Base-by-base conservation (phyloP, 108 stramenopile genomes). In the Epipyxis sp. region DNA sequence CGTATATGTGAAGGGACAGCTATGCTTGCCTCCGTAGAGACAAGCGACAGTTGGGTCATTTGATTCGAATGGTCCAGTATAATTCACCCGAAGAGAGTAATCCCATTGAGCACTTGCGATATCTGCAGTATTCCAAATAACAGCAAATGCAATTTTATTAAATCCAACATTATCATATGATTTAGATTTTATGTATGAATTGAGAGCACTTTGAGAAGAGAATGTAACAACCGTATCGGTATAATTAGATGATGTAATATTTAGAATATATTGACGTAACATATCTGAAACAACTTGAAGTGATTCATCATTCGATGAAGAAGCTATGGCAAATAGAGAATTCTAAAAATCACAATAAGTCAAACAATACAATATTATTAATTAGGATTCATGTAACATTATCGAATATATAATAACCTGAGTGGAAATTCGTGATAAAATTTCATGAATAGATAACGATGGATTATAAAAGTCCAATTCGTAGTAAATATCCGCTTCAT, bases 61-160 rank as follows among this genome's bases (percentile, higher is more conserved):
- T 44, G 32, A 25, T 27, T 79, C 78, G 1, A 80, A 54, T 32
- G 40, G 81, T 69, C 82, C 72, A 30, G 83, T 84, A 78, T 79
- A 85, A 81, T 85, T 85, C 0, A 80, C 69, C 2, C 85, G 81
- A 62, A 85, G 65, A 2, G 83, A 68, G 40, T 85, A 85, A 40
- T 85, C 85, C 82, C 82, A 85, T 20, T 77, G 59, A 16, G 3
- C 37, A 10, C n/a, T 6, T 27, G 71, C 3, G 50, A 37, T 57
- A 1, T 74, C 39, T 69, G 74, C 82, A 58, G 84, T 59, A 44
- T 83, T 84, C 76, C 80, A 79, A 2, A 85, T 79, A 35, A 85
- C 65, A 30, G 83, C 85, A 44, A 84, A 37, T 0, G 81, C 85
- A 42, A 85, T 79, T 42, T 85, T 85, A 16, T 25, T 29, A 62